phyloP scores from a whole-genome alignment of 106 monocot genomes.

The Allium cepa region DNA sequence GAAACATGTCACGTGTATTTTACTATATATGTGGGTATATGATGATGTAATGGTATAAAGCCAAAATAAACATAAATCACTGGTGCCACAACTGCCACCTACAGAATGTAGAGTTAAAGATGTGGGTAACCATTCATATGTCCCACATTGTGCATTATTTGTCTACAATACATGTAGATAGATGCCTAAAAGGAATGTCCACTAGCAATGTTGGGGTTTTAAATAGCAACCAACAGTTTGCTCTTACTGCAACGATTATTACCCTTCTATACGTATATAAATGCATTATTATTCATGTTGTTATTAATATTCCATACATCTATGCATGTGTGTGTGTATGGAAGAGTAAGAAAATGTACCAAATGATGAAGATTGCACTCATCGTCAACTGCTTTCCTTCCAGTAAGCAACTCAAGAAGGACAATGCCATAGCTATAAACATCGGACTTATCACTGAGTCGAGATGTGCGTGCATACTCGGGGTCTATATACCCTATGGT shows the following conservation, averaged over 20 bases:
- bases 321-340: no score
- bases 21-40: neutral
- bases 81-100: neutral
- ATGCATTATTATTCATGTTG: no score
- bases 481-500: conserved; percentile 97
- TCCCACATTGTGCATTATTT: no score
- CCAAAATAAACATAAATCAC: neutral
- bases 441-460: conserved; percentile 93
- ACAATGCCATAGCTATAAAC: conserved; percentile 96
- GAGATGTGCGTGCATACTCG: conserved; percentile 88
- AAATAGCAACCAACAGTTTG: no score
- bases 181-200: no score
- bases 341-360: conserved; percentile 16
- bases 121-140: neutral
- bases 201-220: no score
- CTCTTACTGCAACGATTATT: no score
- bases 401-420: conserved; percentile 81
- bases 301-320: no score
- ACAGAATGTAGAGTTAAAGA: neutral
- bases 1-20: neutral
- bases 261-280: no score
- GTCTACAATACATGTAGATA: no score
- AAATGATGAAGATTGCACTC: conserved; percentile 90
- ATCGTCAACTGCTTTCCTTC: conserved; percentile 78
- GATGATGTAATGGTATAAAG: neutral